phyloP scores from a whole-genome alignment of 768 basidiomycete genomes.

The Lactarius trivialis region DNA sequence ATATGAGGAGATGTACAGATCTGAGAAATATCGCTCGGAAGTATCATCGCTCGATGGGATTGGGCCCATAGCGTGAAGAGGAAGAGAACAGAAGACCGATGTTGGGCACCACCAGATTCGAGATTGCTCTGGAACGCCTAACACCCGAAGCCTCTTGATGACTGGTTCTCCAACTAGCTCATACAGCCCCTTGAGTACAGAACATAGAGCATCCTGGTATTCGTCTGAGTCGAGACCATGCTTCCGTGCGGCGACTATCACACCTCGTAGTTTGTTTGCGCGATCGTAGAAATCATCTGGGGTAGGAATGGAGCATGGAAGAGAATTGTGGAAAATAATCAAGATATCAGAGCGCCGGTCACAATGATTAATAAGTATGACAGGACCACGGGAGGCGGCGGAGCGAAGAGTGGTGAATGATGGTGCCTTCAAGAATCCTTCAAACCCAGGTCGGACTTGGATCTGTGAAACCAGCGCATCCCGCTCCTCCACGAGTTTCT shows the following conservation, averaged over 20 bases:
- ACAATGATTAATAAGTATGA: neutral
- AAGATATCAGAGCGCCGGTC: neutral
- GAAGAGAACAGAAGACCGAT: neutral
- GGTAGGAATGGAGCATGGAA: neutral
- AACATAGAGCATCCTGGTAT: neutral
- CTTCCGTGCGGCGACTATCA: neutral
- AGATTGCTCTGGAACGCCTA: neutral
- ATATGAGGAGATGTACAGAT: conserved; percentile 3
- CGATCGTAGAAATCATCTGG: neutral
- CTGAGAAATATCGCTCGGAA: neutral
- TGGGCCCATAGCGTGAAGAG: conserved; percentile 6
- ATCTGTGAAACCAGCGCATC: neutral
- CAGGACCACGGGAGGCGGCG: neutral
- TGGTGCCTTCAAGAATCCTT: neutral
- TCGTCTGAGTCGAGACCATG: neutral
- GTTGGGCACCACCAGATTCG: neutral
- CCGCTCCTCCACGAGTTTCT: neutral
- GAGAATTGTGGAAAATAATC: neutral
- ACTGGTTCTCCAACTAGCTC: neutral
- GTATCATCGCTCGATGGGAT: neutral
- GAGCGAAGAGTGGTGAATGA: neutral
- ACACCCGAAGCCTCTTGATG: neutral
- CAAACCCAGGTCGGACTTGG: neutral
- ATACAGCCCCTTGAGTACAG: neutral
- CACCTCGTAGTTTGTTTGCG: neutral